These are phyloP conservation scores for Rhytidhysteron rufulum DNA, from an alignment of 2,329 filamentous ascomycete species.

Conservation along the genomic window DNA sequence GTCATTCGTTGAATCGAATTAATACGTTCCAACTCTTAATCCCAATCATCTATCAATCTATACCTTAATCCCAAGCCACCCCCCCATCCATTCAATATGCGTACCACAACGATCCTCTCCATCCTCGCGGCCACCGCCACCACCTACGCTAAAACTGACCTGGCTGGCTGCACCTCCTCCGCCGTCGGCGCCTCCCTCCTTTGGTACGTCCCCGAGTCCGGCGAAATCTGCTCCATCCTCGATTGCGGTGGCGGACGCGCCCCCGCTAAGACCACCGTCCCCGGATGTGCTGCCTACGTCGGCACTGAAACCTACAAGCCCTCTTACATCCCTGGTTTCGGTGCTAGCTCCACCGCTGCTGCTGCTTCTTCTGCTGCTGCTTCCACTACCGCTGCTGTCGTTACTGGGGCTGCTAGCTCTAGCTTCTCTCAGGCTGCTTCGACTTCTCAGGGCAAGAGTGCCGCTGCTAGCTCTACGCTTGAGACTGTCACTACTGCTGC, in stretches of 20 bases:
- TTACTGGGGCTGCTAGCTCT: neutral
- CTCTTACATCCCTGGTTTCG: conserved; percentile 42
- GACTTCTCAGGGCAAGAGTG: neutral
- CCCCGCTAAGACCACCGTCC: conserved; percentile 60
- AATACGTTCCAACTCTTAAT: neutral
- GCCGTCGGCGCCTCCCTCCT: conserved; percentile 46
- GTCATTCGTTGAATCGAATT: conserved; percentile 1
- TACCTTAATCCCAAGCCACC: neutral
- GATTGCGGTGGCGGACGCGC: conserved; percentile 67
- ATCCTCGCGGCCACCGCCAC: conserved; percentile 25
- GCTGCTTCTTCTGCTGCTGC: conserved; percentile 5
- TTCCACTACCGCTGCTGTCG: conserved; percentile 1
- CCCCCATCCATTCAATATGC: conserved; percentile 9
- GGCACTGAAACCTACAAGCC: conserved; percentile 56
- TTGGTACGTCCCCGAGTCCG: conserved; percentile 61
- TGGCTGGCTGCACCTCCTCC: conserved; percentile 42
- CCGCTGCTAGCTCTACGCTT: neutral
- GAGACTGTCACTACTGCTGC: neutral
- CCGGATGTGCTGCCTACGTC: conserved; percentile 55
- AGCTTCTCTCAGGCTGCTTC: neutral
- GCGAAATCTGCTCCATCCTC: conserved; percentile 61
- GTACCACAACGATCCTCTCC: conserved; percentile 18
- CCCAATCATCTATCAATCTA: neutral
- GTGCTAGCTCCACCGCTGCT: conserved; percentile 4
- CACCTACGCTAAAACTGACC: conserved; percentile 35